phyloP scores from a whole-genome alignment of 1,284 basidiomycete species.

The Neolentinus lepideus region DNA sequence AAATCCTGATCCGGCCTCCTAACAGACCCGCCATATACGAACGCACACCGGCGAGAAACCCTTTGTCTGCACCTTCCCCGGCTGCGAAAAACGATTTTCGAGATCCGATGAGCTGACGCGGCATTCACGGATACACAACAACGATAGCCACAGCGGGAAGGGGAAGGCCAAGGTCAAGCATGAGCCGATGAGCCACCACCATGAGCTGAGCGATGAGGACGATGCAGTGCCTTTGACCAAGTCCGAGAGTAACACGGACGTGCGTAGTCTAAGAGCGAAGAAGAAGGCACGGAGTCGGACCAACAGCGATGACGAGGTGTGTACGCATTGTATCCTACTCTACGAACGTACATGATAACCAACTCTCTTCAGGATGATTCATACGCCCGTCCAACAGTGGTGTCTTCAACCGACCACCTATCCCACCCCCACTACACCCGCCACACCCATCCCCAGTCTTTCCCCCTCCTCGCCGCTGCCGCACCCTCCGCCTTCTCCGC shows the following conservation, averaged over 20 bases:
- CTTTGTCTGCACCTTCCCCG: slow-evolving; percentile 86
- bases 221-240: not conserved
- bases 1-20: slow-evolving; percentile 13
- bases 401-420: slow-evolving; percentile 35
- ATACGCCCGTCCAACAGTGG: slow-evolving; percentile 62
- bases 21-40: slow-evolving; percentile 91
- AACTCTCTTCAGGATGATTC: slow-evolving; percentile 41
- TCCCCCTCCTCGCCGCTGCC: slow-evolving; percentile 17
- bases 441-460: slow-evolving; percentile 16
- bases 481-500: slow-evolving; percentile 60
- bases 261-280: slow-evolving; percentile 27
- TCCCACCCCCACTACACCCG: slow-evolving; percentile 26
- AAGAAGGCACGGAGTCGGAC: slow-evolving; percentile 74
- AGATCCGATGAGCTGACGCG: slow-evolving; percentile 96
- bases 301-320: slow-evolving; percentile 74
- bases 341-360: slow-evolving; percentile 10
- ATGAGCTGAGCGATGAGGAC: slow-evolving; percentile 16
- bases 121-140: slow-evolving; percentile 85
- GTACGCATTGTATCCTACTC: slow-evolving; percentile 13
- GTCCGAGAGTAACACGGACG: not conserved
- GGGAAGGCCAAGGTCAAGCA: slow-evolving; percentile 24
- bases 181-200: slow-evolving; percentile 28
- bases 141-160: slow-evolving; percentile 17
- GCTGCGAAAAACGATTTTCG: slow-evolving; percentile 98
- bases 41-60: slow-evolving; percentile 99